Evolutionary conservation across 495 filamentous ascomycete species (phyloP).

Genomic region (Penicillium robsamsonii): DNA sequence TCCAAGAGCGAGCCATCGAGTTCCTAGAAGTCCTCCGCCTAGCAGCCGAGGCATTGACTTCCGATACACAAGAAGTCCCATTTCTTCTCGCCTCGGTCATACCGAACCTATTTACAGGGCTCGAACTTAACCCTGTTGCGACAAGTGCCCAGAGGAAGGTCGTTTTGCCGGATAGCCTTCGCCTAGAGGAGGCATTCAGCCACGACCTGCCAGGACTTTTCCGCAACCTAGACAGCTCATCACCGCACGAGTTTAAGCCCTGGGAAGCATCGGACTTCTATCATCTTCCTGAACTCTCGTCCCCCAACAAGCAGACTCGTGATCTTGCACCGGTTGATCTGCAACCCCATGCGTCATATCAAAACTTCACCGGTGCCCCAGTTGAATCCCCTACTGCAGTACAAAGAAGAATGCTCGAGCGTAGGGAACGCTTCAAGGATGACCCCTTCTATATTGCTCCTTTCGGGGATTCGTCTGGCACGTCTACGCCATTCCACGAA

Average conservation of each 20-base stretch:
- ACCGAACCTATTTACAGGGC: slow-evolving; percentile 77
- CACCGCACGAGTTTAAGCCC: background rate
- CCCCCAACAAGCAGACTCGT: slow-evolving; percentile 33
- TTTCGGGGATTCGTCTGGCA: slow-evolving; percentile 47
- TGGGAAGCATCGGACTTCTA: slow-evolving; percentile 62
- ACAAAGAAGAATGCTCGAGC: slow-evolving; percentile 62
- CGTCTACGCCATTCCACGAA: slow-evolving; percentile 68
- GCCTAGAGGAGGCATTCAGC: slow-evolving; percentile 80
- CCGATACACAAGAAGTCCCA: slow-evolving; percentile 67
- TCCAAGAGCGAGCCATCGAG: slow-evolving; percentile 94
- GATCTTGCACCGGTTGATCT: slow-evolving; percentile 17
- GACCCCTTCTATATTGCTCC: slow-evolving; percentile 91
- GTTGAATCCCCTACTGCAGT: slow-evolving; percentile 62
- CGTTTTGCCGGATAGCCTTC: slow-evolving; percentile 68
- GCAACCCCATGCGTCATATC: slow-evolving; percentile 55
- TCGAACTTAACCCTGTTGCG: slow-evolving; percentile 90
- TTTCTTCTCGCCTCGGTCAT: slow-evolving; percentile 83
- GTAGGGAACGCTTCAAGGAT: slow-evolving; percentile 76
- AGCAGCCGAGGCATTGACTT: slow-evolving; percentile 71
- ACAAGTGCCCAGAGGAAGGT: slow-evolving; percentile 81
- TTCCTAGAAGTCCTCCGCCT: slow-evolving; percentile 86
- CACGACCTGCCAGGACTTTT: slow-evolving; percentile 64
- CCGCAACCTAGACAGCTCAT: slow-evolving; percentile 9
- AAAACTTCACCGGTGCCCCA: slow-evolving; percentile 55
- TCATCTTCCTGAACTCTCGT: slow-evolving; percentile 42